These are phyloP conservation scores for Crepidotus variabilis DNA, from an alignment of 768 basidiomycete species.

Conservation along the genomic window DNA sequence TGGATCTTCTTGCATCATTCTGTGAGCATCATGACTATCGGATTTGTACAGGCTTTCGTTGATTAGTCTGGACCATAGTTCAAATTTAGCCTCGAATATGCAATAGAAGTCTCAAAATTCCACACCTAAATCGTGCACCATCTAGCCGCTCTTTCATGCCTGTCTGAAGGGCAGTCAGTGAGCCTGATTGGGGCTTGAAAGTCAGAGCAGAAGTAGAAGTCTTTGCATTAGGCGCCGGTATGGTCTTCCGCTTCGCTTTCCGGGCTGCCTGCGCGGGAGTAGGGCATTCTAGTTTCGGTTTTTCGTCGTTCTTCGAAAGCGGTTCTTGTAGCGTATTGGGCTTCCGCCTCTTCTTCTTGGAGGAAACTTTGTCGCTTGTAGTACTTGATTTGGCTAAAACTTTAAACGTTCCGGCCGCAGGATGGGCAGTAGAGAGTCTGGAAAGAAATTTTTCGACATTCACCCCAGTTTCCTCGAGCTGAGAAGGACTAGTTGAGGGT, in stretches of 20 bases:
- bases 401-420: slow-evolving; percentile 13
- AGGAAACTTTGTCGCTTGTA: slow-evolving; percentile 9
- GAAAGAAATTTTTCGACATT: slow-evolving; percentile 63
- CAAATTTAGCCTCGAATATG: not conserved
- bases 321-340: not conserved
- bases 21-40: slow-evolving; percentile 65
- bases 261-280: not conserved
- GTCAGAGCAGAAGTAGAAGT: slow-evolving; percentile 3
- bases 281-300: not conserved
- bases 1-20: slow-evolving; percentile 84
- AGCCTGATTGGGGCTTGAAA: slow-evolving; percentile 15
- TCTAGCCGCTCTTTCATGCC: slow-evolving; percentile 76
- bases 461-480: slow-evolving; percentile 34
- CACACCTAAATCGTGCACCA: slow-evolving; percentile 84
- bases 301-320: not conserved
- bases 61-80: slow-evolving; percentile 55
- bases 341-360: slow-evolving; percentile 17
- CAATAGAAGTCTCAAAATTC: not conserved
- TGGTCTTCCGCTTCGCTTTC: slow-evolving; percentile 13
- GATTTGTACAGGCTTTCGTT: slow-evolving; percentile 94
- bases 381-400: slow-evolving; percentile 15
- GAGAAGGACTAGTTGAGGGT: slow-evolving; percentile 30
- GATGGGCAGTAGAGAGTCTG: slow-evolving; percentile 27
- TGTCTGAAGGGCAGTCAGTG: slow-evolving; percentile 73
- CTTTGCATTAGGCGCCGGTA: slow-evolving; percentile 6